Evolutionary conservation across 2,329 filamentous ascomycete species (phyloP).

Genomic region (Trichophaea hybrida): DNA sequence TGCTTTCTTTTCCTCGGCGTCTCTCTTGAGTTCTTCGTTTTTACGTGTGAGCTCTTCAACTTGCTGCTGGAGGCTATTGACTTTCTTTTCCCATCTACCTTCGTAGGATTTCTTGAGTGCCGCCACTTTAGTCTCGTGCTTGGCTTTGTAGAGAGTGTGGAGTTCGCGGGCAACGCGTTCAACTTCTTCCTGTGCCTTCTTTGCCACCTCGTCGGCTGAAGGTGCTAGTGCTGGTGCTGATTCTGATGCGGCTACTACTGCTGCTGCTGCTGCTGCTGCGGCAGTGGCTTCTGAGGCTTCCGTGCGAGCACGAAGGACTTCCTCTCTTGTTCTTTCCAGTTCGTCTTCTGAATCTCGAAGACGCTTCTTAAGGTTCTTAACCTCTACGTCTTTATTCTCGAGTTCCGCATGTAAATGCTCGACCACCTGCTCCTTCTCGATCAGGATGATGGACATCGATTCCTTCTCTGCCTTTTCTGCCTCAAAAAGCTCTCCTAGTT

Average conservation of each 20-base stretch:
- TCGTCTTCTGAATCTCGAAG: slow-evolving; percentile 17
- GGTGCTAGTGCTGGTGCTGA: slow-evolving; percentile 28
- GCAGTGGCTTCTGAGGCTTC: slow-evolving; percentile 5
- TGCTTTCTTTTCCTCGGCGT: slow-evolving; percentile 26
- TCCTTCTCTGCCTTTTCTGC: slow-evolving; percentile 47
- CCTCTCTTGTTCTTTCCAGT: slow-evolving; percentile 15
- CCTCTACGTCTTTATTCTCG: background rate
- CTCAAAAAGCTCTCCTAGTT: slow-evolving; percentile 41
- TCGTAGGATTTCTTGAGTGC: slow-evolving; percentile 79
- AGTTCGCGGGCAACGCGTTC: slow-evolving; percentile 90
- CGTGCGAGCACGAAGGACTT: slow-evolving; percentile 19
- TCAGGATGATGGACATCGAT: slow-evolving; percentile 32
- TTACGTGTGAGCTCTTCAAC: slow-evolving; percentile 56
- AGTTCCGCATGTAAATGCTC: background rate
- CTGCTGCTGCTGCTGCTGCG: slow-evolving; percentile 25
- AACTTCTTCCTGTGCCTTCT: slow-evolving; percentile 68
- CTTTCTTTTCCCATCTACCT: slow-evolving; percentile 74
- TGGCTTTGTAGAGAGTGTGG: slow-evolving; percentile 85
- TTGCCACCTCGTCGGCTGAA: slow-evolving; percentile 10
- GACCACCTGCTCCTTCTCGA: slow-evolving; percentile 26
- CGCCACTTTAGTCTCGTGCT: slow-evolving; percentile 90
- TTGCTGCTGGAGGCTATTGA: slow-evolving; percentile 59
- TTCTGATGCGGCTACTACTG: slow-evolving; percentile 27
- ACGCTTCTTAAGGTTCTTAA: slow-evolving; percentile 7
- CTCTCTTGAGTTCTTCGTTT: slow-evolving; percentile 49